Evolutionary conservation across 106 monocot species (phyloP), one percentile per base, ranked within the genome.

Genomic region (Iris macrosiphon): DNA sequence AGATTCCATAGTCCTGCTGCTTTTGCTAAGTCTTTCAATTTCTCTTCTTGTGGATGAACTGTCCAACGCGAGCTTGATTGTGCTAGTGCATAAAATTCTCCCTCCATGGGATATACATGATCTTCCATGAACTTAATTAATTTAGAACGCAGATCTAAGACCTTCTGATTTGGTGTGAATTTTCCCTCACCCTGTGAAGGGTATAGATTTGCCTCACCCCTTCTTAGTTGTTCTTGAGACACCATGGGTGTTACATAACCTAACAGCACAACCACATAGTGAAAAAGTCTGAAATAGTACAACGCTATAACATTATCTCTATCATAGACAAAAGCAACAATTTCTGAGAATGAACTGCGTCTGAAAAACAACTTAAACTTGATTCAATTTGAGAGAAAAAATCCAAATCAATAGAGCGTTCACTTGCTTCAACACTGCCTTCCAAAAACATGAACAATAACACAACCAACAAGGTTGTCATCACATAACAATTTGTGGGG

Each of bases 1-100:
- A 98, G 73, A 64, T 98, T 98, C 98, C 98, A 98, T 37, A 98
- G 63, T 33, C 90, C 98, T 75, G 87, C 80, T 62, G 32, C 60
- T 70, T 84, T 98, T 58, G 98, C 98, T 37, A 91, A 66, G 49
- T 74, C 70, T 73, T 98, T 98, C 29, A 98, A 60, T 19, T 44
- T 80, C 37, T 87, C 91, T 72, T 98, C 98, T 59, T 81, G 72
- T 55, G 98, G 98, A 79, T 98, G 98, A 66, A 98, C 52, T 24
- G 98, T 91, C 98, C 98, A 98, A 14, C 91, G 85, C 21, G 18
- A 40, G 49, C 23, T 79, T 31, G 98, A 98, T 52, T 87, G 87
- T 56, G 98, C 74, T 23, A 79, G 80, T 78, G 72, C 70, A 46
- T 78, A 91, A 46, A 98, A 98, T 16, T 87, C 98, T 21, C 49